A percentile compares a stretch with the other conserved stretches of the same genome.
Evolutionary conservation across 2,329 filamentous ascomycete species (phyloP).

Genomic region (Leptographium radiaticola): DNA sequence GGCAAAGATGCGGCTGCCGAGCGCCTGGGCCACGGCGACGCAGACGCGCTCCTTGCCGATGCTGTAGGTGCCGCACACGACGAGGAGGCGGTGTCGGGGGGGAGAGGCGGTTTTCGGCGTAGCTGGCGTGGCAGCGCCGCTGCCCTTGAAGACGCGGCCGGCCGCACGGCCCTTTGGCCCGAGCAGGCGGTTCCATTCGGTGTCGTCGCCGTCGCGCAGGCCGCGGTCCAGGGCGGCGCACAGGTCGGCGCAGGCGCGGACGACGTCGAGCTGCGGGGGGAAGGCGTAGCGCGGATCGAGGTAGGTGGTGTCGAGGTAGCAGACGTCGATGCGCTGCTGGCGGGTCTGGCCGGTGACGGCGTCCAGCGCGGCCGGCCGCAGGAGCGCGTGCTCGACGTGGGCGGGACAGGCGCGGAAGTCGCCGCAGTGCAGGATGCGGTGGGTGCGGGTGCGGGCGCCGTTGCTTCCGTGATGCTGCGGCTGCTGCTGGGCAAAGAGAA

Average conservation of each 20-base stretch:
- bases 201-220: constrained; percentile 24
- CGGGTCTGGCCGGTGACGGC: constrained; percentile 54
- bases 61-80: constrained; percentile 92
- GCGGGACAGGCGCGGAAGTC: constrained; percentile 85
- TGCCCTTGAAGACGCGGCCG: not conserved
- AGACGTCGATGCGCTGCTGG: constrained; percentile 85
- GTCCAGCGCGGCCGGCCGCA: constrained; percentile 64
- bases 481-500: constrained; percentile 73
- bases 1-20: constrained; percentile 82
- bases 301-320: constrained; percentile 96
- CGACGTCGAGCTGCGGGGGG: constrained; percentile 76
- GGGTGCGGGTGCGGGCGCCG: constrained; percentile 33
- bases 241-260: constrained; percentile 74
- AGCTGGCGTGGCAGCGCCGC: not conserved
- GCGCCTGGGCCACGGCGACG: constrained; percentile 74
- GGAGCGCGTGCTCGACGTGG: constrained; percentile 69
- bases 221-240: constrained; percentile 42
- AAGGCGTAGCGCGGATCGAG: constrained; percentile 93
- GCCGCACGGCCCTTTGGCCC: constrained; percentile 16
- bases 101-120: not conserved
- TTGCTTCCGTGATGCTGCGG: constrained; percentile 21
- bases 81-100: constrained; percentile 56
- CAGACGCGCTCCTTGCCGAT: constrained; percentile 98
- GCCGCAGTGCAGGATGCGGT: constrained; percentile 85
- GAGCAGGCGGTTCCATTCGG: constrained; percentile 31